phyloP scores from a whole-genome alignment of 768 basidiomycete species.

The Leccinum incarnatum region DNA sequence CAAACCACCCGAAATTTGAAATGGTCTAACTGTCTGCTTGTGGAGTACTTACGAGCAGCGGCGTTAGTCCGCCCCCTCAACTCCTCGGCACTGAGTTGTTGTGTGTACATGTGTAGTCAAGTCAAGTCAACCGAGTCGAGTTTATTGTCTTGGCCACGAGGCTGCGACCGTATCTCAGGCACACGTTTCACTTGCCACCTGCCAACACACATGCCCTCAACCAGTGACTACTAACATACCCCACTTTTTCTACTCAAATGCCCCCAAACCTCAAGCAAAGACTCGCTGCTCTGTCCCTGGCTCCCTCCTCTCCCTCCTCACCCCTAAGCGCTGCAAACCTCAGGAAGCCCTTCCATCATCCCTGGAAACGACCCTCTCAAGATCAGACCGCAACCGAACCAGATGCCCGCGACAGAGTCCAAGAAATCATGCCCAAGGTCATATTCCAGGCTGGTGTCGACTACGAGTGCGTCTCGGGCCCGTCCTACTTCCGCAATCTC shows the following conservation, averaged over 20 bases:
- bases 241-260: constrained; percentile 12
- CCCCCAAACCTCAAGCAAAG: constrained; percentile 59
- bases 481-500: constrained; percentile 1
- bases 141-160: constrained; percentile 1
- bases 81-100: too few relatives aligned
- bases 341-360: constrained; percentile 46
- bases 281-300: constrained; percentile 58
- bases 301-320: constrained; percentile 48
- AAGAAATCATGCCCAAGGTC: constrained; percentile 65
- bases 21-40: background rate
- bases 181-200: background rate
- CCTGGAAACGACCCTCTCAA: constrained; percentile 48
- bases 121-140: background rate
- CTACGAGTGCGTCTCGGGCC: constrained; percentile 62
- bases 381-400: constrained; percentile 25
- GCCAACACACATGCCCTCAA: constrained; percentile 13
- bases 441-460: constrained; percentile 90
- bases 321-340: constrained; percentile 22
- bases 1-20: background rate
- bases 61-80: too few relatives aligned
- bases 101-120: background rate
- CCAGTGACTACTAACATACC: background rate
- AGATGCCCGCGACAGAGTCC: constrained; percentile 43
- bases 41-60: background rate
- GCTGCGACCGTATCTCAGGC: background rate